These are phyloP conservation scores for Ichthyophthirius multifiliis DNA, from an alignment of 169 alveolate species.

Conservation along the genomic window DNA sequence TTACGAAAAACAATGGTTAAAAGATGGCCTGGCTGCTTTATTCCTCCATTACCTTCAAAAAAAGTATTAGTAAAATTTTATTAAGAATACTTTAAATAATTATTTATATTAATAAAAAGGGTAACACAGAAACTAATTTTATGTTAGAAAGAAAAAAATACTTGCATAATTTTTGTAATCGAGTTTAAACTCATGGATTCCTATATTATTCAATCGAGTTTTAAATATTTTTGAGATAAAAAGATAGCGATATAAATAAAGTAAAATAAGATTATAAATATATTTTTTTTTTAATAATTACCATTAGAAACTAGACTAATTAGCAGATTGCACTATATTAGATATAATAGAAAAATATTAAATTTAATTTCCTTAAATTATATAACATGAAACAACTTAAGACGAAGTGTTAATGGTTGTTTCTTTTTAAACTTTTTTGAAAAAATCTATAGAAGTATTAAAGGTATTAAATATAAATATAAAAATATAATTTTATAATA, in stretches of 20 bases:
- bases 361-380: neutral
- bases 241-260: constrained; percentile 19
- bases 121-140: constrained; percentile 38
- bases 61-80: constrained; percentile 28
- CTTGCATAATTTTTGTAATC: constrained; percentile 23
- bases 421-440: neutral
- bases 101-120: constrained; percentile 17
- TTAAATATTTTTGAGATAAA: constrained; percentile 35
- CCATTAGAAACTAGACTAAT: neutral
- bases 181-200: constrained; percentile 9
- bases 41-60: constrained; percentile 67
- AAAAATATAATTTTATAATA: neutral
- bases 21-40: constrained; percentile 70
- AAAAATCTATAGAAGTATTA: neutral
- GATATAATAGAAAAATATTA: neutral
- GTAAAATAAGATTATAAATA: neutral
- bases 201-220: constrained; percentile 47
- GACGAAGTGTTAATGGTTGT: neutral
- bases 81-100: neutral
- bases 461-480: neutral
- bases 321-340: neutral
- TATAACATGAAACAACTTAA: neutral
- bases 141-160: constrained; percentile 37
- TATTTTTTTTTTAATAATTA: neutral
- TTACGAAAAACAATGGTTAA: constrained; percentile 41